Percentiles rank a stretch among this genome's conserved stretches.
Evolutionary conservation across 2,329 filamentous ascomycete species (phyloP).

Genomic region (Paecilomyces formosus): DNA sequence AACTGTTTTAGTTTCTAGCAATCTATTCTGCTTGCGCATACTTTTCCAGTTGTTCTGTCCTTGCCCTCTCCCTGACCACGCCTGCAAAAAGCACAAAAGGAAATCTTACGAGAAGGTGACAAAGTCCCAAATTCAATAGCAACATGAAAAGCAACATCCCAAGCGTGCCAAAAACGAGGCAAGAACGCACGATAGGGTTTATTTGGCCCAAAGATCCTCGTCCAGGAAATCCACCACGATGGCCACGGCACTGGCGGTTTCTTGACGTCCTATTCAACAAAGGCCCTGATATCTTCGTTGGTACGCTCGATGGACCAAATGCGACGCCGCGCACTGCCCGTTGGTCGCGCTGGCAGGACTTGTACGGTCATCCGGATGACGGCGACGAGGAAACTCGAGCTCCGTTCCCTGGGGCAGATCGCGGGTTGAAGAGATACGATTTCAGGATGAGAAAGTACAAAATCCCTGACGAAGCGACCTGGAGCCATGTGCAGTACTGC

Average conservation of each 20-base stretch:
- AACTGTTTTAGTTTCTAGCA: not conserved
- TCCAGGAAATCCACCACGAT: slow-evolving; percentile 22
- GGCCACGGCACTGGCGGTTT: slow-evolving; percentile 23
- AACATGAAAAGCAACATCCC: not conserved
- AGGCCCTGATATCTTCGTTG: slow-evolving; percentile 38
- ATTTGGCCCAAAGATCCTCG: slow-evolving; percentile 34
- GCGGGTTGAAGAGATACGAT: slow-evolving; percentile 20
- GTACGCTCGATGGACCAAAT: slow-evolving; percentile 10
- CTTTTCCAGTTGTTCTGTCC: no score
- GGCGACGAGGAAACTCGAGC: slow-evolving; percentile 2
- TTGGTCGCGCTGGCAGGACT: slow-evolving; percentile 11
- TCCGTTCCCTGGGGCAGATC: slow-evolving; percentile 13
- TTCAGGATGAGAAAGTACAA: slow-evolving; percentile 24
- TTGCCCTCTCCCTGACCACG: not conserved
- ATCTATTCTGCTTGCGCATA: not conserved
- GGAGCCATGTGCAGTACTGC: slow-evolving; percentile 24
- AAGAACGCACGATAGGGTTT: slow-evolving; percentile 10
- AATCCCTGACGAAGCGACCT: slow-evolving; percentile 19
- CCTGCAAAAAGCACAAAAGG: not conserved
- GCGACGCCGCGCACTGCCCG: slow-evolving; percentile 4
- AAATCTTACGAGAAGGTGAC: not conserved
- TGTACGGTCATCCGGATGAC: slow-evolving; percentile 4
- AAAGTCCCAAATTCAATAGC: not conserved
- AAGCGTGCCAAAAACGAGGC: not conserved
- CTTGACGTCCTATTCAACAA: slow-evolving; percentile 30